phyloP scores from a whole-genome alignment of 2,329 filamentous ascomycete genomes.

The Cercospora sesami region DNA sequence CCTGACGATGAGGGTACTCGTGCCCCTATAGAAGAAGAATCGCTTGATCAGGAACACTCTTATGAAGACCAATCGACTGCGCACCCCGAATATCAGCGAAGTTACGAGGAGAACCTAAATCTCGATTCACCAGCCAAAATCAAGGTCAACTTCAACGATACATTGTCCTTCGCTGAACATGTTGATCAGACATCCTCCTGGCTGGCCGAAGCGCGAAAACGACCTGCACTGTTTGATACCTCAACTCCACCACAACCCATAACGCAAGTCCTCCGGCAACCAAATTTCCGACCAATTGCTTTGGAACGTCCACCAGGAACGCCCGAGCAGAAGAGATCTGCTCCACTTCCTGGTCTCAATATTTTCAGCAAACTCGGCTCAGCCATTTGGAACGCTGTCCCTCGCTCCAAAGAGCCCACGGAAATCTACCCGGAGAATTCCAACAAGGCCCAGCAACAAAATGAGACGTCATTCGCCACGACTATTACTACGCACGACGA shows the following conservation, averaged over 20 bases:
- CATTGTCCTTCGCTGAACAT: slow-evolving; percentile 13
- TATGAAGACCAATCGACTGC: slow-evolving; percentile 14
- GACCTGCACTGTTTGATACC: slow-evolving; percentile 32
- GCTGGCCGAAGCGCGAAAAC: slow-evolving; percentile 13
- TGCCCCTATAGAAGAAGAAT: slow-evolving; percentile 16
- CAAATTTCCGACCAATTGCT: not conserved
- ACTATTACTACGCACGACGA: slow-evolving; percentile 4
- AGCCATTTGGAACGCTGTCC: slow-evolving; percentile 36
- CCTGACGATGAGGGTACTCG: slow-evolving; percentile 12
- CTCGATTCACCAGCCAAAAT: slow-evolving; percentile 39
- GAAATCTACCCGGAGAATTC: slow-evolving; percentile 9
- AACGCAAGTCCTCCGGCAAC: not conserved
- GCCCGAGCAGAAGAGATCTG: not conserved
- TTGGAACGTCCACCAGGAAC: not conserved
- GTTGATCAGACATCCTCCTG: slow-evolving; percentile 16
- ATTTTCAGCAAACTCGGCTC: slow-evolving; percentile 32
- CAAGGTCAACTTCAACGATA: slow-evolving; percentile 41
- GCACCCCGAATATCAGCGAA: slow-evolving; percentile 17
- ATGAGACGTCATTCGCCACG: not conserved
- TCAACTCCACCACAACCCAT: not conserved
- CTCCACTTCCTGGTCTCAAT: slow-evolving; percentile 10
- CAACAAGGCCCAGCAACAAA: not conserved
- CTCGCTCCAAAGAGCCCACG: slow-evolving; percentile 28
- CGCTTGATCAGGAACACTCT: slow-evolving; percentile 13
- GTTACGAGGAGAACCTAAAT: slow-evolving; percentile 42